A percentile compares a stretch with the other conserved stretches of the same genome.
phyloP scores from a whole-genome alignment of 495 filamentous ascomycete genomes.

The Glutinoglossum americanum region DNA sequence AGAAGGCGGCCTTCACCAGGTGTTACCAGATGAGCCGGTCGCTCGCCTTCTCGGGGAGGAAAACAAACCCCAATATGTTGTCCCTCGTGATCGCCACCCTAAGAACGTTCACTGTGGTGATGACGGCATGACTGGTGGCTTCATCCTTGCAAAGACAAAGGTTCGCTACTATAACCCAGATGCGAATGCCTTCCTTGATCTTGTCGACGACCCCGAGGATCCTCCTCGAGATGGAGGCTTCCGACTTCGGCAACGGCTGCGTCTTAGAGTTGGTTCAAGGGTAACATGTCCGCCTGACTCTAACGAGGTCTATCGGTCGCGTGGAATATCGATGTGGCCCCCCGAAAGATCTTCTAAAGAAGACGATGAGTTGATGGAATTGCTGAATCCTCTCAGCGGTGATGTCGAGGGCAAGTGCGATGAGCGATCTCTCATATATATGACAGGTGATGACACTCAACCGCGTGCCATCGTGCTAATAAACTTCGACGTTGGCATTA shows the following conservation, averaged over 20 bases:
- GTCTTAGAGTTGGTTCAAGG: slow-evolving; percentile 29
- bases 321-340: slow-evolving; percentile 37
- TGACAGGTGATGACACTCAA: slow-evolving; percentile 17
- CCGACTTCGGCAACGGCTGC: slow-evolving; percentile 25
- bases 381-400: slow-evolving; percentile 34
- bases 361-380: slow-evolving; percentile 21
- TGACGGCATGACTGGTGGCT: slow-evolving; percentile 23
- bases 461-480: slow-evolving; percentile 32
- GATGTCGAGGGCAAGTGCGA: slow-evolving; percentile 32
- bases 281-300: slow-evolving; percentile 19
- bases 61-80: not conserved
- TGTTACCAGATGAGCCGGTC: not conserved
- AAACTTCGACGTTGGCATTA: slow-evolving; percentile 37
- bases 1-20: not conserved
- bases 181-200: slow-evolving; percentile 39
- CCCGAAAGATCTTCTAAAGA: slow-evolving; percentile 21
- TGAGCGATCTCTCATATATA: slow-evolving; percentile 39
- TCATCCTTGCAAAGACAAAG: slow-evolving; percentile 34
- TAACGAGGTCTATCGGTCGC: slow-evolving; percentile 16
- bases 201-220: slow-evolving; percentile 34
- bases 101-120: slow-evolving; percentile 23
- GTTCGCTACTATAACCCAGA: slow-evolving; percentile 36
- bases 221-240: slow-evolving; percentile 8
- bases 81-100: slow-evolving; percentile 9
- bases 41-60: not conserved